phyloP scores from a whole-genome alignment of 495 filamentous ascomycete genomes.

The Parathielavia appendiculata region DNA sequence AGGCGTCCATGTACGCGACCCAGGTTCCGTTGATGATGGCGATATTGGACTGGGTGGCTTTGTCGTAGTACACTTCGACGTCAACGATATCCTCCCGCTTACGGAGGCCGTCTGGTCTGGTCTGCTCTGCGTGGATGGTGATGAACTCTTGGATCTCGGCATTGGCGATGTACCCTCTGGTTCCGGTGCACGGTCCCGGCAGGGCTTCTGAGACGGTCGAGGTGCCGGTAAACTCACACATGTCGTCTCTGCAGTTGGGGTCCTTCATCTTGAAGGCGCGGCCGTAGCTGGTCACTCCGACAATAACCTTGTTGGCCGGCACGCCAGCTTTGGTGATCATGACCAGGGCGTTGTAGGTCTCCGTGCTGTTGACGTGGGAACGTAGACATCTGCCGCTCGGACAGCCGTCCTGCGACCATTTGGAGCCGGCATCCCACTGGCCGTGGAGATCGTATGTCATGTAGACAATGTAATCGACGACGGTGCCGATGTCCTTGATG shows the following conservation, averaged over 20 bases:
- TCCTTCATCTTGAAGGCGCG: constrained; percentile 33
- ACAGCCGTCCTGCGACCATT: constrained; percentile 17
- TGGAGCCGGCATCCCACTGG: constrained; percentile 13
- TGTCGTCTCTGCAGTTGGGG: constrained; percentile 16
- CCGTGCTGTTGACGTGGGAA: constrained; percentile 42
- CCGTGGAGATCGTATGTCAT: constrained; percentile 14
- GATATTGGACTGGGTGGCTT: not conserved
- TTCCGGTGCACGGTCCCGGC: constrained; percentile 41
- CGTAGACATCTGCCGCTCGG: constrained; percentile 36
- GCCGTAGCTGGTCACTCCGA: constrained; percentile 39
- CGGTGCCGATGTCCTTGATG: constrained; percentile 24
- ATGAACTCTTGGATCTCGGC: constrained; percentile 30
- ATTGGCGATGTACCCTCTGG: constrained; percentile 33
- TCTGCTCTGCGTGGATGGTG: too few species aligned
- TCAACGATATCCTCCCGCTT: too few species aligned
- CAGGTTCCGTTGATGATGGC: not conserved
- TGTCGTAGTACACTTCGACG: not conserved
- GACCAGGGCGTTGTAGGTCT: constrained; percentile 35
- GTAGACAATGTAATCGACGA: constrained; percentile 40
- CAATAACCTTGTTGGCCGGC: constrained; percentile 35
- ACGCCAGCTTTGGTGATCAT: constrained; percentile 52
- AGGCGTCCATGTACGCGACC: not conserved
- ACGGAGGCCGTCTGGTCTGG: too few species aligned
- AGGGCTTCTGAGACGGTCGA: too few species aligned
- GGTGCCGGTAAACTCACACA: too few species aligned